Percentiles rank a stretch among this genome's conserved stretches.
Evolutionary conservation across 306 rosid species (phyloP).

Genomic region (Quercus robur): DNA sequence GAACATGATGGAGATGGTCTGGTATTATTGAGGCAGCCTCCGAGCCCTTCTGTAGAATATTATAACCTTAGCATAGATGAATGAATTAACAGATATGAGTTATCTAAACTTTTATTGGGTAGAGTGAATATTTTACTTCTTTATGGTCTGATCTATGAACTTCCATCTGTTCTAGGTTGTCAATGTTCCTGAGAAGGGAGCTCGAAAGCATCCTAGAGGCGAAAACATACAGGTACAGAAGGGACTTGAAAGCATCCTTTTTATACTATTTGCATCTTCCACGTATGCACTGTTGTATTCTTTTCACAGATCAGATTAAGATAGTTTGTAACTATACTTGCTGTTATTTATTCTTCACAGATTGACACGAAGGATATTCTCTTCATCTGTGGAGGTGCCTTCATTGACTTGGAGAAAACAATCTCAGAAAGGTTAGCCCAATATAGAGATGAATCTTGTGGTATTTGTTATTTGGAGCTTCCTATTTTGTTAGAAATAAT

Average conservation of each 20-base stretch:
- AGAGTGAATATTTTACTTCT: not conserved
- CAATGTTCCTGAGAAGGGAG: slow-evolving; percentile 98
- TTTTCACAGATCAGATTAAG: not conserved
- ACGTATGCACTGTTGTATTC: slow-evolving; percentile 1
- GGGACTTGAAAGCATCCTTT: too few relatives aligned
- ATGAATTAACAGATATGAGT: not conserved
- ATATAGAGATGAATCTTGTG: slow-evolving; percentile 10
- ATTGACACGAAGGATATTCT: slow-evolving; percentile 97
- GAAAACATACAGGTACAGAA: slow-evolving; percentile 81
- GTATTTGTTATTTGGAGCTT: not conserved
- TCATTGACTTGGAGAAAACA: slow-evolving; percentile 93
- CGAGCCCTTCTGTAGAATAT: not conserved
- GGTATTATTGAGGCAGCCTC: not conserved
- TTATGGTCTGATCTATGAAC: slow-evolving; percentile 17
- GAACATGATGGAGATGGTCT: not conserved
- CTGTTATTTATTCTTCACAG: slow-evolving; percentile 42
- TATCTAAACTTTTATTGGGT: not conserved
- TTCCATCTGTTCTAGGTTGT: slow-evolving; percentile 65
- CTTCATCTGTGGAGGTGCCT: slow-evolving; percentile 97
- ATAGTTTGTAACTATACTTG: slow-evolving; percentile 7
- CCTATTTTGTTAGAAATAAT: not conserved
- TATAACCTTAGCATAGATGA: not conserved
- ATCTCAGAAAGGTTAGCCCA: slow-evolving; percentile 85
- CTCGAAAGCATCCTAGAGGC: slow-evolving; percentile 95
- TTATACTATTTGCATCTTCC: too few relatives aligned